These are phyloP conservation scores for Silene conica DNA, from an alignment of 148 eudicot genomes.

Conservation along the genomic window DNA sequence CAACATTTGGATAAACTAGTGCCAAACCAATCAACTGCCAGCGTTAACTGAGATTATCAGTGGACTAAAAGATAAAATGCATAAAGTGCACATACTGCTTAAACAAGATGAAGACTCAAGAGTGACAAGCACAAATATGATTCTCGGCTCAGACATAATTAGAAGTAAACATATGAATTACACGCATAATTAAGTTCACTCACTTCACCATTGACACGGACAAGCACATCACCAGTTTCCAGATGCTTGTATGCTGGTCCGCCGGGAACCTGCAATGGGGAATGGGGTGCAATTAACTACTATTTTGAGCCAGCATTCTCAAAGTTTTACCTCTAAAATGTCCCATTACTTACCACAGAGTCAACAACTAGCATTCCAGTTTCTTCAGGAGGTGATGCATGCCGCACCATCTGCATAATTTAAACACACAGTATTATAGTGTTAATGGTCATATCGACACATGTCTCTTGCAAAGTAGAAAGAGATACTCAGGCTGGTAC, in stretches of 20 bases:
- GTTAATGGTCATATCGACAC: conserved; percentile 1
- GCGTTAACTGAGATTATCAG: neutral
- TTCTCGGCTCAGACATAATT: neutral
- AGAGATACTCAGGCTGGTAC: conserved; percentile 30
- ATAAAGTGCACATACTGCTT: neutral
- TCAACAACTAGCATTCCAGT: conserved; percentile 99
- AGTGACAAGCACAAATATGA: conserved; percentile 3
- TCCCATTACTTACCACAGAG: conserved; percentile 67
- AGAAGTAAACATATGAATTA: neutral
- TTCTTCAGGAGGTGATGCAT: conserved; percentile 76
- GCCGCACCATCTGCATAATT: conserved; percentile 72
- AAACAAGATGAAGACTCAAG: too few species aligned
- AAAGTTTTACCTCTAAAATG: conserved; percentile 10
- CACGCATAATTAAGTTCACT: conserved; percentile 10
- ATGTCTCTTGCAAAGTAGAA: neutral
- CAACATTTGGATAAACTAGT: neutral
- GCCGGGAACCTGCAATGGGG: conserved; percentile 76
- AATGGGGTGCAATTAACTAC: neutral
- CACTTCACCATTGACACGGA: conserved; percentile 78
- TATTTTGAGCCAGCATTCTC: conserved; percentile 2
- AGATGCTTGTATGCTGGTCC: conserved; percentile 82
- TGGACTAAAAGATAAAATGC: neutral
- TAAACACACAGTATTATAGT: neutral
- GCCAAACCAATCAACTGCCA: neutral
- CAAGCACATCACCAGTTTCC: conserved; percentile 98